Base-by-base conservation (phyloP, 2,329 filamentous ascomycete genomes). In the Microdochium trichocladiopsis region DNA sequence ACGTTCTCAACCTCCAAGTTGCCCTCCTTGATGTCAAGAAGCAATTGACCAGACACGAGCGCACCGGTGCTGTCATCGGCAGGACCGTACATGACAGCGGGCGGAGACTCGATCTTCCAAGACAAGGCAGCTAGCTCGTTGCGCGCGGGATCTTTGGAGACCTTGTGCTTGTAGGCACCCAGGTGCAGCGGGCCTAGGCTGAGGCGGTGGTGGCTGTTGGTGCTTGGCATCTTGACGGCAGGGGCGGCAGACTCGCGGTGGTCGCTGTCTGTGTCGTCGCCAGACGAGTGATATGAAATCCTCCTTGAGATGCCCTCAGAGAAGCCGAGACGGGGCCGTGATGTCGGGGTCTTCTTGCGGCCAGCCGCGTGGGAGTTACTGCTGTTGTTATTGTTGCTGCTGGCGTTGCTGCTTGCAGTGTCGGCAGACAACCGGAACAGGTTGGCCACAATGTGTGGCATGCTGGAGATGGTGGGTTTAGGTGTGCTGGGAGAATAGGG, bases 31-130 rank as follows among this genome's bases (percentile, higher is more conserved):
- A 96, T 81, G 37, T 83, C 76, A 51, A 97, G 71, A 60, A 86
- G 83, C 60, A 97, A 74, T 66, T 90, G 88, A 25, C 91, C 91
- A 1, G 90, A 95, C 50, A 96, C 81, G 54, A 96, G 75, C 6
- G 91, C 90, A 52, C 93, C 93, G 2, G 86, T 87, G 60, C 91
- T 96, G 58, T 81, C 79, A 56, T 84, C 79, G 1, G 88, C 77
- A 23, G 79, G 75, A 56, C 91, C 91, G 63, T 94, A 89, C 71
- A 96, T 86, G 47, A 96, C 82, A 18, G 93, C 78, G 2, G 92
- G 92, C 1, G 91, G 90, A 12, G 89, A 95, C 74, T 96, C 92
- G 57, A 96, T 87, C 60, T 72, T 76, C 74, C 77, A 82, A 4
- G 72, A 71, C 49, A 76, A 74, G 23, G 67, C 67, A 8, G 70